Conservation (phyloP, 2,329 filamentous ascomycete species). For the Ophiostoma fasciatum region DNA sequence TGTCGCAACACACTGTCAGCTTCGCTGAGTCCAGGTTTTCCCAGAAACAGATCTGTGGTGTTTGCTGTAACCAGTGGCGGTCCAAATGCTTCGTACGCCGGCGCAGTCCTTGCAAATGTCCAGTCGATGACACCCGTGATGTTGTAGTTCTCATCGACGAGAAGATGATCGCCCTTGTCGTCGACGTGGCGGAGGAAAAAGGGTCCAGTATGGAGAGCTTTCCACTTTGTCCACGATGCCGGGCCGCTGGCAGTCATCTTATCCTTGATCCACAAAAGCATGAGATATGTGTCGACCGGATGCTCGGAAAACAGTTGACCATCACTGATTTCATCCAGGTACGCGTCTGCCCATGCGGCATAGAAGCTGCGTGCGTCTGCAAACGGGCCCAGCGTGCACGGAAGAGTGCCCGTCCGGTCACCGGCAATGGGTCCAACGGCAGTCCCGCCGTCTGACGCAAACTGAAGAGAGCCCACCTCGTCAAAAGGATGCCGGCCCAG, state of each 20-base stretch:
- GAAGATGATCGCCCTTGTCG: constrained; percentile 14
- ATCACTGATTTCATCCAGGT: not conserved
- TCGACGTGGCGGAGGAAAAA: constrained; percentile 30
- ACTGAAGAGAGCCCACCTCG: not conserved
- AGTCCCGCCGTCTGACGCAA: not conserved
- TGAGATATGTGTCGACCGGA: constrained; percentile 3
- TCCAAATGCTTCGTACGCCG: constrained; percentile 22
- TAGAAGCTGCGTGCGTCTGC: not conserved
- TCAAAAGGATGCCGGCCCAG: constrained; percentile 1
- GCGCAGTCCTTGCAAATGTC: constrained; percentile 22
- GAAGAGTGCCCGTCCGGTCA: constrained; percentile 1
- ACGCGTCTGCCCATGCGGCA: not conserved
- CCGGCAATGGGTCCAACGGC: not conserved
- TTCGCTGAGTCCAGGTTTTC: constrained; percentile 1
- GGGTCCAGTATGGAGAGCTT: not conserved
- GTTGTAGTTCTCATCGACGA: constrained; percentile 29
- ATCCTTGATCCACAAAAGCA: not conserved
- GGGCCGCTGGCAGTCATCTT: not conserved
- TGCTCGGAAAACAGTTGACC: constrained; percentile 3
- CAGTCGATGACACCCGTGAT: constrained; percentile 34
- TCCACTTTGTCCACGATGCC: not conserved
- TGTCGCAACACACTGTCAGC: not conserved
- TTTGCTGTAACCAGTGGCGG: constrained; percentile 1
- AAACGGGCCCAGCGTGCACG: not conserved
- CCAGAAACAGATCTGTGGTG: not conserved